phyloP scores from a whole-genome alignment of 306 rosid species.

The Macrotyloma uniflorum region DNA sequence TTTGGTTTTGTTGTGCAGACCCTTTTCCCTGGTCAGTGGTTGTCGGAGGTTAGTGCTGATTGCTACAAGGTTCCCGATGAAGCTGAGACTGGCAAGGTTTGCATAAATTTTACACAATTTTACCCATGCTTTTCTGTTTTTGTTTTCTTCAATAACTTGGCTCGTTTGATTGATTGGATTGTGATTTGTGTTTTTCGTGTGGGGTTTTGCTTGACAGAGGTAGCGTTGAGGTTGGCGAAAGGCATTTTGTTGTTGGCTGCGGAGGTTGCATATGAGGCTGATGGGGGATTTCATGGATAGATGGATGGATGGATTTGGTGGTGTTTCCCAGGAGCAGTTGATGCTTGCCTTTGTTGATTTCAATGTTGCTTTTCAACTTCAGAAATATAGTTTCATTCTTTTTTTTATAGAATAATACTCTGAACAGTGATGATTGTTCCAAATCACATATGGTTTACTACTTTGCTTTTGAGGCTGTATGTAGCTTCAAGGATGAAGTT shows the following conservation, averaged over 20 bases:
- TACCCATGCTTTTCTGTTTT: neutral
- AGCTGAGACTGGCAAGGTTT: conserved; percentile 68
- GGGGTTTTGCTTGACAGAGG: conserved; percentile 48
- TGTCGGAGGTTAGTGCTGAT: conserved; percentile 72
- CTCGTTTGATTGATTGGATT: conserved; percentile 8
- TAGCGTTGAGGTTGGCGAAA: conserved; percentile 45
- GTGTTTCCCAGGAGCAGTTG: conserved; percentile 36
- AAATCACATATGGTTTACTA: conserved; percentile 9
- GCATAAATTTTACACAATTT: conserved; percentile 26
- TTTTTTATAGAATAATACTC: conserved; percentile 55
- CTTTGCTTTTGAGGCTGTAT: conserved; percentile 26
- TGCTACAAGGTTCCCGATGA: conserved; percentile 62
- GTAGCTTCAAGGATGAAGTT: conserved; percentile 24
- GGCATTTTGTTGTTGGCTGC: conserved; percentile 20
- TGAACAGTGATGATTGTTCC: conserved; percentile 12
- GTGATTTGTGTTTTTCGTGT: neutral
- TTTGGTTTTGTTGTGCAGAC: conserved; percentile 40
- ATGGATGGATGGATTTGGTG: neutral
- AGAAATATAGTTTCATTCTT: conserved; percentile 51
- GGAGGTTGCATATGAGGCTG: neutral
- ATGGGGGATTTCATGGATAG: neutral
- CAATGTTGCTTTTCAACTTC: conserved; percentile 46
- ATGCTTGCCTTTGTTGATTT: conserved; percentile 44
- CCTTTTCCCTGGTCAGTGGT: conserved; percentile 74
- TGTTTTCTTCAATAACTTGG: neutral